Percentiles rank a stretch among this genome's conserved stretches.
phyloP scores from a whole-genome alignment of 305 asterid species.

The Solanum chacoense region DNA sequence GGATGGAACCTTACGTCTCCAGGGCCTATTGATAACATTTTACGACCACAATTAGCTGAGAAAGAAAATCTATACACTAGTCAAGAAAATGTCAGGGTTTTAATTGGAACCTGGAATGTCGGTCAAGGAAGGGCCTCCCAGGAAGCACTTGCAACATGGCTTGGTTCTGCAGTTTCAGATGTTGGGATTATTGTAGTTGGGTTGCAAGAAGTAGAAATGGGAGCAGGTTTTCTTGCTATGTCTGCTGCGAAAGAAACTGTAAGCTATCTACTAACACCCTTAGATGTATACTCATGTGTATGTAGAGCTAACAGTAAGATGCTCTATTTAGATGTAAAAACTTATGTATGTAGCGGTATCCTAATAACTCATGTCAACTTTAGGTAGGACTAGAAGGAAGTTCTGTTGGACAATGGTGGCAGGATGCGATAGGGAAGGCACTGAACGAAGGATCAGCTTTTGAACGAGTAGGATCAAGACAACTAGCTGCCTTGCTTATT shows the following conservation, averaged over 20 bases:
- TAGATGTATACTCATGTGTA: not conserved
- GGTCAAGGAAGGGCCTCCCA: slow-evolving; percentile 95
- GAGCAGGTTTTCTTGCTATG: slow-evolving; percentile 99
- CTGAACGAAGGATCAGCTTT: slow-evolving; percentile 71
- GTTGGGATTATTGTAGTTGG: slow-evolving; percentile 85
- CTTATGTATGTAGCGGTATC: not conserved
- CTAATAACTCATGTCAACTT: slow-evolving; percentile 11
- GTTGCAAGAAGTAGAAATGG: slow-evolving; percentile 96
- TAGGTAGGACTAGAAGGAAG: slow-evolving; percentile 99
- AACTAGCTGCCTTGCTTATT: slow-evolving; percentile 82
- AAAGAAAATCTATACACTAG: slow-evolving; percentile 49
- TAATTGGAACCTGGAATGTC: slow-evolving; percentile 95
- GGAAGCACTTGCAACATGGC: slow-evolving; percentile 79
- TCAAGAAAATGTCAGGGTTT: slow-evolving; percentile 43
- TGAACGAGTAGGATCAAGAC: slow-evolving; percentile 91
- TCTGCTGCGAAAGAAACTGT: slow-evolving; percentile 99
- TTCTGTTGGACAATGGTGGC: slow-evolving; percentile 97
- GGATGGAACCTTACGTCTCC: slow-evolving; percentile 95
- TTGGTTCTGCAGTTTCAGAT: slow-evolving; percentile 62
- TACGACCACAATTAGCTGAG: slow-evolving; percentile 49
- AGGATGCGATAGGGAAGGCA: slow-evolving; percentile 77
- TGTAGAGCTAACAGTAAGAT: not conserved
- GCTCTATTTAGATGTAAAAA: not conserved
- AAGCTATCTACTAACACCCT: slow-evolving; percentile 14
- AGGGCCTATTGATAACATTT: slow-evolving; percentile 52